Base-by-base conservation (phyloP, 2,329 filamentous ascomycete genomes). In the Seiridium cupressi region DNA sequence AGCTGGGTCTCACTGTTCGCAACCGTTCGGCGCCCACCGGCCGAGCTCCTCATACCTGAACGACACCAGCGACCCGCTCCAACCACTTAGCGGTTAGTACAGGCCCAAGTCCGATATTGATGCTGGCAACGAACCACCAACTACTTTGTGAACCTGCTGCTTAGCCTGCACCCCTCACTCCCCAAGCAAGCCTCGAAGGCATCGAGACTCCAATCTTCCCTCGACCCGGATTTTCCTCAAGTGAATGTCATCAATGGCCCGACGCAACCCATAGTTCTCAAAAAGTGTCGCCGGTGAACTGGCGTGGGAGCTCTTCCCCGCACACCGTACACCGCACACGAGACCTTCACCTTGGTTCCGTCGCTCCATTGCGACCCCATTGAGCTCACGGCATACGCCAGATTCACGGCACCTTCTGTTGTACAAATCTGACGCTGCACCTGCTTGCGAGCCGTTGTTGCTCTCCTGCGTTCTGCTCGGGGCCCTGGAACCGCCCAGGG, bases 281-380 rank as follows among this genome's bases (percentile, higher is more conserved):
- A 47, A 32, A 36, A 31, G 75, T 76, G 75, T 76, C 73, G 76
- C 79, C 79, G 81, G 81, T 80, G 79, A 81, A 82, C 80, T 82
- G 78, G 81, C 79, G 80, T 80, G 82, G 81, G 81, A 82, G 74
- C 74, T 40, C 69, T 80, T 81, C 79, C 82, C 82, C 82, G 82
- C 82, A 83, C 79, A 79, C 80, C 79, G 79, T 73, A 79, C 68
- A 59, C 80, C 79, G 79, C 73, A 79, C 68, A 59, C 70, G 74
- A 36, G 35, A 35, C 49, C 31, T 53, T 53, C 60, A 48, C 61
- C 53, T 55, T 57, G 62, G 58, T 35, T 9, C 10, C 48, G 38
- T 42, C 13, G 13, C 38, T 8, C 38, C 7, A 42, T 42, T 42
- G 18, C 18, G 18, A 26, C 18, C 18, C 18, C 18, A 26, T 26